phyloP scores from a whole-genome alignment of 2,329 filamentous ascomycete species.

The Phyllosticta citribraziliensis region DNA sequence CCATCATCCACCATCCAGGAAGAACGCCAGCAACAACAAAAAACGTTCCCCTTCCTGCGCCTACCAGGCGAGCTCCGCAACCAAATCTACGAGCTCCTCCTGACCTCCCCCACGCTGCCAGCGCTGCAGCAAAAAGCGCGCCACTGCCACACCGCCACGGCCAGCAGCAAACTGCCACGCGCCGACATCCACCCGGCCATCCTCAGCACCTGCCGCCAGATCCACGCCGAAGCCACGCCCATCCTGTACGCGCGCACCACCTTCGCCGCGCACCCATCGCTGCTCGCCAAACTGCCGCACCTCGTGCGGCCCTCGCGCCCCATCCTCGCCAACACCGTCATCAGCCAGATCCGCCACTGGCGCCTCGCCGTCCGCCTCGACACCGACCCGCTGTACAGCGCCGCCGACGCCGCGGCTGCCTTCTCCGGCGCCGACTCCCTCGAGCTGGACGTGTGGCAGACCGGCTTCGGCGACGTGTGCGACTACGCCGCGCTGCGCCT shows the following conservation, averaged over 20 bases:
- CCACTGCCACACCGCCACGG: slow-evolving; percentile 12
- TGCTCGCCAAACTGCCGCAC: slow-evolving; percentile 37
- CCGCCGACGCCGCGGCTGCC: slow-evolving; percentile 27
- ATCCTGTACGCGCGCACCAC: slow-evolving; percentile 41
- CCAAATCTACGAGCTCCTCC: slow-evolving; percentile 41
- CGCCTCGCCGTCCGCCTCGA: slow-evolving; percentile 40
- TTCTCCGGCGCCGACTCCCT: slow-evolving; percentile 39
- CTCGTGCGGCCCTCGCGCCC: slow-evolving; percentile 28
- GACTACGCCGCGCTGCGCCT: slow-evolving; percentile 34
- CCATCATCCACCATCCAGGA: slow-evolving; percentile 12
- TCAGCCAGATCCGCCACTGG: slow-evolving; percentile 33
- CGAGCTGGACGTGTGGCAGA: slow-evolving; percentile 41
- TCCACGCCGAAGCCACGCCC: slow-evolving; percentile 31
- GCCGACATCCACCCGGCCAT: slow-evolving; percentile 30
- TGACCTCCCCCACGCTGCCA: slow-evolving; percentile 19
- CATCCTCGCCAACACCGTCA: slow-evolving; percentile 23
- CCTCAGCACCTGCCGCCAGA: slow-evolving; percentile 31
- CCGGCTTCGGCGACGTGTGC: slow-evolving; percentile 24
- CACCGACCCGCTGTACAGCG: slow-evolving; percentile 38
- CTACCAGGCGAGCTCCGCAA: slow-evolving; percentile 53
- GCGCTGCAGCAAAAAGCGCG: slow-evolving; percentile 17
- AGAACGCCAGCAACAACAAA: slow-evolving; percentile 1
- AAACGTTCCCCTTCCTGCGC: slow-evolving; percentile 23
- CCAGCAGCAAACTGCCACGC: slow-evolving; percentile 1
- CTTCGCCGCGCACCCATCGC: slow-evolving; percentile 40